Evolutionary conservation across 129 eudicot species (phyloP).

Genomic region (Mikania micrantha): DNA sequence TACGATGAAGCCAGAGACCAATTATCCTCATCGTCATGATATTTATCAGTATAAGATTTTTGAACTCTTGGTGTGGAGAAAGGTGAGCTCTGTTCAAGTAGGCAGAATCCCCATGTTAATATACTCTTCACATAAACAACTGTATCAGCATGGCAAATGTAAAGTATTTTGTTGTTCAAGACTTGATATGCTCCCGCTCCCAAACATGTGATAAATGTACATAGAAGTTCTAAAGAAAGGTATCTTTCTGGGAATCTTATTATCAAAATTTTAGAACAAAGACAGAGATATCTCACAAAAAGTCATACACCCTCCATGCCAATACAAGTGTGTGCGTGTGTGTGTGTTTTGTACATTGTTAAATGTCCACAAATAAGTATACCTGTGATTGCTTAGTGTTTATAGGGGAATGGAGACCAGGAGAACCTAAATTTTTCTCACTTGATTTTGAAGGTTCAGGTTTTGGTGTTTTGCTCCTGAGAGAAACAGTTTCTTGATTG

Average conservation of each 20-base stretch:
- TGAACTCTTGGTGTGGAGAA: conserved; percentile 37
- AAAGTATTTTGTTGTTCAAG: background rate
- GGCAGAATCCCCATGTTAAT: conserved; percentile 20
- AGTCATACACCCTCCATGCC: background rate
- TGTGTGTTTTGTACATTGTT: too few relatives aligned
- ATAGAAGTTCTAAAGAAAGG: background rate
- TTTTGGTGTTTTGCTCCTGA: conserved; percentile 33
- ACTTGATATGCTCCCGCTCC: background rate
- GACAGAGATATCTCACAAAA: background rate
- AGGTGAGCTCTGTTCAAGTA: conserved; percentile 32
- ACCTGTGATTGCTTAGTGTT: conserved; percentile 52
- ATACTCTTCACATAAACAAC: background rate
- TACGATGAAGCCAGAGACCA: conserved; percentile 98
- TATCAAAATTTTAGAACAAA: background rate
- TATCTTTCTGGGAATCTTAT: background rate
- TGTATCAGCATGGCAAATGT: background rate
- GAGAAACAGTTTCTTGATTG: conserved; percentile 31
- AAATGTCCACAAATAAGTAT: background rate
- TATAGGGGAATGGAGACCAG: conserved; percentile 37
- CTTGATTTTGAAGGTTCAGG: conserved; percentile 50
- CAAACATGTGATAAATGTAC: background rate
- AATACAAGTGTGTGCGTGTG: background rate
- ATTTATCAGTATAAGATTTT: conserved; percentile 27
- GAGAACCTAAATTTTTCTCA: conserved; percentile 50
- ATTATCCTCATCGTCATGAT: conserved; percentile 73